phyloP scores from a whole-genome alignment of 805 yeast species.

The Sugiyamaella americana region DNA sequence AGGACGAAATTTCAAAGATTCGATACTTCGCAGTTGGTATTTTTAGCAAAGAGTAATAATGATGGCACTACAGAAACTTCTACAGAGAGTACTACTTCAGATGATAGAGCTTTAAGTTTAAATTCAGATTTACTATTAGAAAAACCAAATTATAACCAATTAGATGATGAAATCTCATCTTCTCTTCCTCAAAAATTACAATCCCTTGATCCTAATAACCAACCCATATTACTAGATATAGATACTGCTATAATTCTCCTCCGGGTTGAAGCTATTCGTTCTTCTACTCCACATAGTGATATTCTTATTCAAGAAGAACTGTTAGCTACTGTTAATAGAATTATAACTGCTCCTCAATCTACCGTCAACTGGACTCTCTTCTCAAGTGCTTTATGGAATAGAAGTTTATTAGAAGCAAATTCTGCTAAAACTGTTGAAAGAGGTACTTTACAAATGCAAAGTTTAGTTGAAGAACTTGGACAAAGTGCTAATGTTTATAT shows the following conservation, averaged over 20 bases:
- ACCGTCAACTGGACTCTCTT: constrained; percentile 69
- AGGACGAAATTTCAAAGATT: constrained; percentile 75
- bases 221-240: constrained; percentile 61
- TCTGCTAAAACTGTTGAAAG: constrained; percentile 86
- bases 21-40: constrained; percentile 66
- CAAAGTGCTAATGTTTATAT: constrained; percentile 49
- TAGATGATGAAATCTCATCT: constrained; percentile 29
- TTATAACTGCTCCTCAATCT: constrained; percentile 47
- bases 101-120: constrained; percentile 38
- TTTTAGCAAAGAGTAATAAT: constrained; percentile 46
- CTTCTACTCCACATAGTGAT: constrained; percentile 66
- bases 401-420: constrained; percentile 75
- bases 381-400: constrained; percentile 80
- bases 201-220: constrained; percentile 69
- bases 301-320: constrained; percentile 75
- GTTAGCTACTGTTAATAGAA: constrained; percentile 66
- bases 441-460: constrained; percentile 88
- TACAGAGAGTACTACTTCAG: constrained; percentile 6
- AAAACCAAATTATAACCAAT: constrained; percentile 51
- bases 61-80: constrained; percentile 19
- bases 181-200: constrained; percentile 13
- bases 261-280: constrained; percentile 55
- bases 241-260: constrained; percentile 73
- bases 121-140: constrained; percentile 77
- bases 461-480: constrained; percentile 83